Percentiles rank a stretch among this genome's conserved stretches.
These are phyloP conservation scores for Epithele typhae DNA, from an alignment of 768 basidiomycete species.

Conservation along the genomic window DNA sequence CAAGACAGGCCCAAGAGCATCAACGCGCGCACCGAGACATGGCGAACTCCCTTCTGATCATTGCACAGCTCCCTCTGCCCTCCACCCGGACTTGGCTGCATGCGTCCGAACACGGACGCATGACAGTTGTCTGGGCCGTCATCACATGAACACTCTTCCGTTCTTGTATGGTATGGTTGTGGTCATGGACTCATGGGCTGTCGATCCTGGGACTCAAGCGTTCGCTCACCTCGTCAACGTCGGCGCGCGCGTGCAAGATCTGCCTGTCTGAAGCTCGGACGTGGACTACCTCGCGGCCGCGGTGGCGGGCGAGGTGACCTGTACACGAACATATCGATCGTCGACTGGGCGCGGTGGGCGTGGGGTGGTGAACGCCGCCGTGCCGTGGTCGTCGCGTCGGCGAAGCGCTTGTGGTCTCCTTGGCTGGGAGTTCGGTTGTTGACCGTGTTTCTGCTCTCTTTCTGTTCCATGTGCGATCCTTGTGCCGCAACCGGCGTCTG, in stretches of 20 bases:
- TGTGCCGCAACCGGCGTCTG: constrained; percentile 15
- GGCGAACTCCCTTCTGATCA: constrained; percentile 24
- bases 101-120: constrained; percentile 25
- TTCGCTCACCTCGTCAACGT: constrained; percentile 34
- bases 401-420: constrained; percentile 48
- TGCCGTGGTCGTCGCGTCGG: constrained; percentile 26
- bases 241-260: constrained; percentile 44
- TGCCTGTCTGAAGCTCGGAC: constrained; percentile 52
- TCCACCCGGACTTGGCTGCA: constrained; percentile 31
- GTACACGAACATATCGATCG: constrained; percentile 25
- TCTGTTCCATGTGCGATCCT: constrained; percentile 22
- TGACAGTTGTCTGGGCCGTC: constrained; percentile 32
- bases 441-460: constrained; percentile 35
- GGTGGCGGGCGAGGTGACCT: constrained; percentile 33
- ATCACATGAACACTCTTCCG: constrained; percentile 38
- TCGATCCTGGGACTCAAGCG: constrained; percentile 33
- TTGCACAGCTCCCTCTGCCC: constrained; percentile 38
- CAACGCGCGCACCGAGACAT: constrained; percentile 28
- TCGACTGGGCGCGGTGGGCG: constrained; percentile 3
- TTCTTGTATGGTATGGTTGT: constrained; percentile 46
- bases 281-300: constrained; percentile 30
- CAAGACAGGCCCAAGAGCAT: constrained; percentile 31
- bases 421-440: constrained; percentile 36
- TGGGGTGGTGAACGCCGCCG: constrained; percentile 28
- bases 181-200: constrained; percentile 45